Evolutionary conservation across 805 yeast genomes (phyloP).

Genomic region (Starmerella khaoyaiensis): DNA sequence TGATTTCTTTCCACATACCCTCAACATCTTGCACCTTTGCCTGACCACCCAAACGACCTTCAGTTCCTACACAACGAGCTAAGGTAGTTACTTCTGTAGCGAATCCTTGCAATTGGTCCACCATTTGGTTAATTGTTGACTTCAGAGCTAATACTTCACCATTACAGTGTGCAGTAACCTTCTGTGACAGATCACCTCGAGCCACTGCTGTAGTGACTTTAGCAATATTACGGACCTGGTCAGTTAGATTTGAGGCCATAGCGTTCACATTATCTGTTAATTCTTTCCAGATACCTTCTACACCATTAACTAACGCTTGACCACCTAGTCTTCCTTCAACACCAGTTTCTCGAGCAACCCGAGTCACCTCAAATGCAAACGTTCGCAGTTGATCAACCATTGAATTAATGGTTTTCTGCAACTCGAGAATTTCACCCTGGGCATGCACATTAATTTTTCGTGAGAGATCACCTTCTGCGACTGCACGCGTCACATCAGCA

Average conservation of each 20-base stretch:
- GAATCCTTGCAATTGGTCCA: conserved; percentile 66
- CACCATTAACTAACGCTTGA: conserved; percentile 66
- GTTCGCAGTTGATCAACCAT: conserved; percentile 79
- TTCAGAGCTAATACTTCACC: conserved; percentile 70
- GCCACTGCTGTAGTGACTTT: conserved; percentile 83
- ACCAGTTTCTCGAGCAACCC: conserved; percentile 82
- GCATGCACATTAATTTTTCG: conserved; percentile 81
- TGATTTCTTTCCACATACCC: conserved; percentile 76
- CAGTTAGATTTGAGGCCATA: conserved; percentile 77
- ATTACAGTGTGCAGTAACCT: conserved; percentile 75
- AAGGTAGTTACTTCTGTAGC: conserved; percentile 78
- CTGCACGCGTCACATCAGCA: conserved; percentile 81
- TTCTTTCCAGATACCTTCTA: conserved; percentile 80
- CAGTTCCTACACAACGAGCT: conserved; percentile 80
- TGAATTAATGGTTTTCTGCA: conserved; percentile 75
- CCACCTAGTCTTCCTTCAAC: conserved; percentile 83
- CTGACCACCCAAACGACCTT: conserved; percentile 80
- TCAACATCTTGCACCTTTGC: conserved; percentile 68
- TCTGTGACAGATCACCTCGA: conserved; percentile 65
- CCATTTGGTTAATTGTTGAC: conserved; percentile 79
- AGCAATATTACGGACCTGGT: conserved; percentile 78
- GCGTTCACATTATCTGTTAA: conserved; percentile 79
- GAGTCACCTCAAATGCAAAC: conserved; percentile 74
- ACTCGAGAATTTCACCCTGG: conserved; percentile 75
- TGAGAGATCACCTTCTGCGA: conserved; percentile 73